phyloP scores from a whole-genome alignment of 257 asterid species.

The Solanum clarkiae region DNA sequence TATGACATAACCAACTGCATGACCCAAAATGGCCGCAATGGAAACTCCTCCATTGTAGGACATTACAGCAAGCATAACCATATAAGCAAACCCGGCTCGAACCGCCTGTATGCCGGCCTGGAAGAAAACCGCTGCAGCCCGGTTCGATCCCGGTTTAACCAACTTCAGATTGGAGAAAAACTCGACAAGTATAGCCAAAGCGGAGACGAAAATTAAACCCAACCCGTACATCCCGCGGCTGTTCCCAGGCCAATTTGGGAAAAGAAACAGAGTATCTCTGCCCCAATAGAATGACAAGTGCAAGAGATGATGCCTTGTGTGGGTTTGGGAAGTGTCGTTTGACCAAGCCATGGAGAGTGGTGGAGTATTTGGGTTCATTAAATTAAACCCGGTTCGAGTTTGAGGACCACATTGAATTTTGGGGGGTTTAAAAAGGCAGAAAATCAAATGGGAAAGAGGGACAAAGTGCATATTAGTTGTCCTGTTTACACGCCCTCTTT shows the following conservation, averaged over 20 bases:
- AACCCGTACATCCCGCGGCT: slow-evolving; percentile 56
- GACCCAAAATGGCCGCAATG: slow-evolving; percentile 56
- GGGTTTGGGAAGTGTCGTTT: neutral
- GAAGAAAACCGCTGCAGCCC: slow-evolving; percentile 29
- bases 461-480: neutral
- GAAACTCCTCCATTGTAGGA: slow-evolving; percentile 73
- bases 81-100: slow-evolving; percentile 64
- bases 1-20: slow-evolving; percentile 44
- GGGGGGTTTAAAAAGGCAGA: neutral
- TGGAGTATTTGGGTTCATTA: slow-evolving; percentile 5
- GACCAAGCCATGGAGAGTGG: neutral
- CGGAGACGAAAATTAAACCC: slow-evolving; percentile 39
- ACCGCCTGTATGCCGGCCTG: slow-evolving; percentile 46
- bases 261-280: slow-evolving; percentile 31
- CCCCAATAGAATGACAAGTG: slow-evolving; percentile 65
- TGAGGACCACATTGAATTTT: neutral
- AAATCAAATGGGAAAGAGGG: neutral
- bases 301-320: slow-evolving; percentile 4
- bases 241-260: slow-evolving; percentile 58
- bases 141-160: slow-evolving; percentile 44
- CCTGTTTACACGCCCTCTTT: neutral
- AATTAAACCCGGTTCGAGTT: neutral
- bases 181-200: slow-evolving; percentile 47
- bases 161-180: slow-evolving; percentile 33
- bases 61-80: slow-evolving; percentile 66